phyloP scores from a whole-genome alignment of 2,329 filamentous ascomycete genomes.

The Metarhizium robertsii region DNA sequence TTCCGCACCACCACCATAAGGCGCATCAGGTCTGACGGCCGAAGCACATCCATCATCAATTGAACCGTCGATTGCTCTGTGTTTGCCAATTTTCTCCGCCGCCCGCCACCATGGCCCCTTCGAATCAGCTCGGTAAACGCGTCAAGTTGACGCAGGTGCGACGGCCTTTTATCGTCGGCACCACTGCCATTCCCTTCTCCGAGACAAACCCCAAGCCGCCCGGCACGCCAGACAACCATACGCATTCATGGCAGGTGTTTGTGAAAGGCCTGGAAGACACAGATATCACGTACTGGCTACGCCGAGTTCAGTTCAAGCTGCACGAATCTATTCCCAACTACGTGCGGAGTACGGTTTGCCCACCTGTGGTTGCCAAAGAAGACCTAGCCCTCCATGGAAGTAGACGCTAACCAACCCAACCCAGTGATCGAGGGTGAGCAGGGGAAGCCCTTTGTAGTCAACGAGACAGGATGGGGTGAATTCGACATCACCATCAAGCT shows the following conservation, averaged over 20 bases:
- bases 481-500: constrained; percentile 95
- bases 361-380: background rate
- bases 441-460: constrained; percentile 67
- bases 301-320: constrained; percentile 95
- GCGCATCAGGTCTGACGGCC: no score
- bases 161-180: constrained; percentile 65
- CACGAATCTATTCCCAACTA: constrained; percentile 95
- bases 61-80: background rate
- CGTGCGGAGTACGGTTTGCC: constrained; percentile 53
- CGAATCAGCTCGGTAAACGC: constrained; percentile 49
- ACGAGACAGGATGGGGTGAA: constrained; percentile 95
- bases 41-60: background rate
- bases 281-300: constrained; percentile 90
- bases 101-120: constrained; percentile 43
- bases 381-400: background rate
- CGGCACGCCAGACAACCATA: constrained; percentile 78
- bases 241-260: constrained; percentile 93
- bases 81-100: background rate
- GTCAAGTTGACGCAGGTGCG: constrained; percentile 56
- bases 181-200: constrained; percentile 70
- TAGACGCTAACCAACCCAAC: constrained; percentile 1
- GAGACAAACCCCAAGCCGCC: constrained; percentile 71
- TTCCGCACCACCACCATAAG: no score
- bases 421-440: constrained; percentile 61
- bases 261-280: constrained; percentile 83